A percentile compares a stretch with the other conserved stretches of the same genome.
These are phyloP conservation scores for Gleditsia sinensis DNA, from an alignment of 306 rosid species.

Conservation along the genomic window DNA sequence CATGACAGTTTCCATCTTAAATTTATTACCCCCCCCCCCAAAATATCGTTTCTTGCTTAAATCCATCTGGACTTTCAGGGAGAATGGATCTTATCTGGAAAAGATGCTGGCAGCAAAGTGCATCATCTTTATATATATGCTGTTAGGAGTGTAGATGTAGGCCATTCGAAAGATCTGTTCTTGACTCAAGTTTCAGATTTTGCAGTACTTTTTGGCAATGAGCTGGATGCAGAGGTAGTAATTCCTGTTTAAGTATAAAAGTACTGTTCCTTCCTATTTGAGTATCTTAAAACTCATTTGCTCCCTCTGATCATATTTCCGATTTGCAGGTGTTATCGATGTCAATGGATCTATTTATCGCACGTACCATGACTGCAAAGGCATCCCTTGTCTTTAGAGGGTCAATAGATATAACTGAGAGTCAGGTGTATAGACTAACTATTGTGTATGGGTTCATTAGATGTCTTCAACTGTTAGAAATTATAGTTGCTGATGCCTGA, in stretches of 20 bases:
- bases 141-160: slow-evolving; percentile 66
- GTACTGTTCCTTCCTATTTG: slow-evolving; percentile 21
- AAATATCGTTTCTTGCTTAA: slow-evolving; percentile 22
- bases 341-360: slow-evolving; percentile 99
- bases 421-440: slow-evolving; percentile 59
- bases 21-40: slow-evolving; percentile 6
- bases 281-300: slow-evolving; percentile 20
- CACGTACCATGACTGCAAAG: slow-evolving; percentile 96
- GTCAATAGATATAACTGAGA: slow-evolving; percentile 69
- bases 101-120: slow-evolving; percentile 63
- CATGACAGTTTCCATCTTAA: background rate
- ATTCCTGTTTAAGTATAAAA: slow-evolving; percentile 18
- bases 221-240: slow-evolving; percentile 99
- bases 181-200: slow-evolving; percentile 92
- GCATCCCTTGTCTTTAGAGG: slow-evolving; percentile 94
- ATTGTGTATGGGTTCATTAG: slow-evolving; percentile 20
- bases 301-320: slow-evolving; percentile 30
- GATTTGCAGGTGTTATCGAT: slow-evolving; percentile 94
- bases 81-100: slow-evolving; percentile 93
- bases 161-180: slow-evolving; percentile 90
- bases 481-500: slow-evolving; percentile 38
- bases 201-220: slow-evolving; percentile 87
- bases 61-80: slow-evolving; percentile 65
- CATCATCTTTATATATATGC: slow-evolving; percentile 74
- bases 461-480: slow-evolving; percentile 20